Evolutionary conservation across 1,284 basidiomycete species (phyloP), one percentile per base, ranked within the genome.

Genomic region (Schizopora paradoxa): DNA sequence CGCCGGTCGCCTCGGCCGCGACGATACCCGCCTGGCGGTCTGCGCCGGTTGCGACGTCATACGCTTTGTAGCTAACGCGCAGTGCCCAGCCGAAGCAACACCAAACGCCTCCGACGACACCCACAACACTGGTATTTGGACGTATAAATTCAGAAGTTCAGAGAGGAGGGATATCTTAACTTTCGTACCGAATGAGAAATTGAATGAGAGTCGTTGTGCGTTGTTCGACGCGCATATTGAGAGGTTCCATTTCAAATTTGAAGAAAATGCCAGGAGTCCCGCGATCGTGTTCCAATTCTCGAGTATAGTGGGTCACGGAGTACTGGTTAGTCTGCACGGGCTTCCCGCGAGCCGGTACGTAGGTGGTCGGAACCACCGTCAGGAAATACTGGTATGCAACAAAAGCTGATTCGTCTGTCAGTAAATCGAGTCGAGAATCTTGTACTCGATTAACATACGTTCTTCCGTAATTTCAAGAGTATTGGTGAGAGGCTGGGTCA

Each of bases 321-420:
- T 99, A 98, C 65, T 97, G 88, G 58, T 93, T 84, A 0, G 95
- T 99, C 25, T 79, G 64, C n/a, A 89, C 63, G 6, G 83, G 78
- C 21, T 41, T 61, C 45, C 66, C 77, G 47, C 72, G 78, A 29
- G 69, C 84, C 25, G 77, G 84, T 52, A 95, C 77, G 65, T 97
- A 98, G 2, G 85, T 88, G 0, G 95, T 98, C 0, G 95, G 94
- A 2, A 99, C 93, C 50, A 98, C 87, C 37, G 89, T 87, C 11
- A 98, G 69, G 72, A 90, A 98, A 63, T 99, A 98, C 62, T 96
- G 92, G 65, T 93, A 97, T n/a, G 89, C 86, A 47, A 90, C 74
- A 64, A 95, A 95, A n/a, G 79, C 90, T 93, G 56, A 5, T 23
- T n/a, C 40, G 22, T 47, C 19, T 8, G 18, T 23, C n/a, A 21